Conservation (phyloP, 768 basidiomycete genomes). For the Macrolepiota albuminosa region DNA sequence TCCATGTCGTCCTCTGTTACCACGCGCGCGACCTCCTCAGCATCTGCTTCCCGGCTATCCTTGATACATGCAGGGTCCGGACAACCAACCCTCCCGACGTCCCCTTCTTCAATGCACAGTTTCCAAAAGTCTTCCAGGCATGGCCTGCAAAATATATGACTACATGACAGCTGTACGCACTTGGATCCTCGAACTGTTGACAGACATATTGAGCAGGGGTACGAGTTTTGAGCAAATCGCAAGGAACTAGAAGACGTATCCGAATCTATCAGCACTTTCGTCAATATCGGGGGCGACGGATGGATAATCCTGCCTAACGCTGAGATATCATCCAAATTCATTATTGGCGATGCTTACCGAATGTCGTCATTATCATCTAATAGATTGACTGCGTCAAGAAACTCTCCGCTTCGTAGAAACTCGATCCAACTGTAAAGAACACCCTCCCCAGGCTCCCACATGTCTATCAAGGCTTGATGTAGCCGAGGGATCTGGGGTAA, state of each 20-base stretch:
- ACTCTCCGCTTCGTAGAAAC: conserved; percentile 62
- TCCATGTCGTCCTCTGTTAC: conserved; percentile 58
- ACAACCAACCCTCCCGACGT: conserved; percentile 71
- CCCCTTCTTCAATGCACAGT: conserved; percentile 76
- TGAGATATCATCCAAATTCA: conserved; percentile 5
- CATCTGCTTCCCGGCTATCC: conserved; percentile 47
- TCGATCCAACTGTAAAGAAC: conserved; percentile 72
- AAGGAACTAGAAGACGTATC: conserved; percentile 41
- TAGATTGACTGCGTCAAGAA: conserved; percentile 45
- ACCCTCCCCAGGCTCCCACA: conserved; percentile 60
- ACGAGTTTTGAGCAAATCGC: conserved; percentile 60
- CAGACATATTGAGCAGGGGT: conserved; percentile 75
- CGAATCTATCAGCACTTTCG: conserved; percentile 42
- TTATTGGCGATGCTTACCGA: conserved; percentile 25
- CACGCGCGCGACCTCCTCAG: conserved; percentile 70
- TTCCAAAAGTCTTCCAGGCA: conserved; percentile 83
- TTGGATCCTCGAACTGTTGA: conserved; percentile 67
- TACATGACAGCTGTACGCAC: conserved; percentile 67
- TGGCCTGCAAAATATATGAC: conserved; percentile 78
- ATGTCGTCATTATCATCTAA: conserved; percentile 27
- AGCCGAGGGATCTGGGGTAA: conserved; percentile 37
- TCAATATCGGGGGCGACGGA: conserved; percentile 49
- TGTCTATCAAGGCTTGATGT: conserved; percentile 35
- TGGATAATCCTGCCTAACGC: conserved; percentile 43
- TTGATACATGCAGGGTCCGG: conserved; percentile 82